A percentile compares a stretch with the other conserved stretches of the same genome.
Conservation (phyloP, 2,329 filamentous ascomycete genomes). For the Emergomyces pasteurianus region DNA sequence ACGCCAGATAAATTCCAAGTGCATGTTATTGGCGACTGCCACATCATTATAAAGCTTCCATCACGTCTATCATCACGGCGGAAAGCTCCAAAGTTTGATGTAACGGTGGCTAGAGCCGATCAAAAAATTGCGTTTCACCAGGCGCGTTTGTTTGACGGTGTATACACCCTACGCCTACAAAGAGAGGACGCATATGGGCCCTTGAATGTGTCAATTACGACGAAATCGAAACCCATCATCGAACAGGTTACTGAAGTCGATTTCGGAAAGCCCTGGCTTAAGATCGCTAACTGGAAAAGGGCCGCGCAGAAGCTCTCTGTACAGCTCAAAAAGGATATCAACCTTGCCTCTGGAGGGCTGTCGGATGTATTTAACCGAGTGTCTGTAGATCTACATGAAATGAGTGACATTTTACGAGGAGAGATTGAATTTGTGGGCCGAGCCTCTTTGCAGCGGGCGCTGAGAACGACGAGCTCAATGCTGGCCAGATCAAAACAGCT, state of each 20-base stretch:
- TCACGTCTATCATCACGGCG: conserved; percentile 30
- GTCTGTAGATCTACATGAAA: conserved; percentile 26
- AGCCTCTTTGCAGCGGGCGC: conserved; percentile 16
- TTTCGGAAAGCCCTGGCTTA: conserved; percentile 37
- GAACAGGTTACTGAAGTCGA: conserved; percentile 29
- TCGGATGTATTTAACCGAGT: conserved; percentile 27
- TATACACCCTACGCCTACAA: conserved; percentile 41
- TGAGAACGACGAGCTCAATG: conserved; percentile 15
- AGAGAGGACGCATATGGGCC: conserved; percentile 37
- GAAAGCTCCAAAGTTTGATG: conserved; percentile 37
- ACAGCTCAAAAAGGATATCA: conserved; percentile 26
- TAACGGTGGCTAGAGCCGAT: conserved; percentile 36
- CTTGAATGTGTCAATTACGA: conserved; percentile 38
- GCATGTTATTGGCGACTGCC: conserved; percentile 42
- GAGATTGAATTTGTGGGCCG: conserved; percentile 19
- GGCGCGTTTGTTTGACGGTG: conserved; percentile 41
- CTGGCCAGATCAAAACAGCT: conserved; percentile 24
- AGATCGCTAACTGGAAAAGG: conserved; percentile 35
- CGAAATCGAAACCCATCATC: conserved; percentile 23
- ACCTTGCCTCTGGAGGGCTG: conserved; percentile 26
- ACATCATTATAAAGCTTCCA: conserved; percentile 42
- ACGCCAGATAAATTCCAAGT: conserved; percentile 37
- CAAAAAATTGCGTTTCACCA: conserved; percentile 33
- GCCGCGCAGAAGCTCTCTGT: conserved; percentile 26
- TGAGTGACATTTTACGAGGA: conserved; percentile 21